Conservation (phyloP, 208 protist genomes). For the Plasmodiophora brassicae region DNA sequence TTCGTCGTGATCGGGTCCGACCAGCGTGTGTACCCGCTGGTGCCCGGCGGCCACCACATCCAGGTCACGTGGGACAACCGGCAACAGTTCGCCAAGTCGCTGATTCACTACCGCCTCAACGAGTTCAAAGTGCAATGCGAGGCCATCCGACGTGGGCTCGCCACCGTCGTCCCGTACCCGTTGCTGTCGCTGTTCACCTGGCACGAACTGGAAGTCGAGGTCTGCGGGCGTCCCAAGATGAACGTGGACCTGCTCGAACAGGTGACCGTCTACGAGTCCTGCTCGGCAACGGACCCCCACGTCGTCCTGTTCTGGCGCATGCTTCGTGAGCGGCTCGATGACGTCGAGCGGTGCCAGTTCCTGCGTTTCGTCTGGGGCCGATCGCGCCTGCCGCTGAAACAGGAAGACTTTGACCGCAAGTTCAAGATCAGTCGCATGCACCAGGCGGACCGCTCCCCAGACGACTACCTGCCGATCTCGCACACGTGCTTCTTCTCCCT, state of each 20-base stretch:
- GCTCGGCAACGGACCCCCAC: background rate
- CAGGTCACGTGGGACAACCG: slow-evolving; percentile 48
- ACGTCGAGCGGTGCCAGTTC: slow-evolving; percentile 42
- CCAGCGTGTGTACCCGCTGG: slow-evolving; percentile 19
- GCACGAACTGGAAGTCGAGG: slow-evolving; percentile 51
- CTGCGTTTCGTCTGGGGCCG: slow-evolving; percentile 55
- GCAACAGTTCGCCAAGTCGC: slow-evolving; percentile 23
- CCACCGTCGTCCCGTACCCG: slow-evolving; percentile 40
- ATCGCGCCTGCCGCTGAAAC: slow-evolving; percentile 35
- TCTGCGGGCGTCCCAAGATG: slow-evolving; percentile 47
- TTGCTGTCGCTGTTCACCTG: slow-evolving; percentile 47
- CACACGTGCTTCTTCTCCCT: slow-evolving; percentile 91
- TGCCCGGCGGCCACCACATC: background rate
- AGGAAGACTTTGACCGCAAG: slow-evolving; percentile 46
- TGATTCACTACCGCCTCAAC: slow-evolving; percentile 35
- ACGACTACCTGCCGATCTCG: slow-evolving; percentile 75
- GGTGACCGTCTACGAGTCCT: slow-evolving; percentile 42
- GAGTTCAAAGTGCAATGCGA: slow-evolving; percentile 46
- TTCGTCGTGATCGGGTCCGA: slow-evolving; percentile 37
- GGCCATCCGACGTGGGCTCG: slow-evolving; percentile 47
- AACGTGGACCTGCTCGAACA: slow-evolving; percentile 49
- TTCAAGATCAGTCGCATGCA: slow-evolving; percentile 46
- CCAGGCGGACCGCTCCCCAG: slow-evolving; percentile 57
- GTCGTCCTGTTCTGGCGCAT: slow-evolving; percentile 48
- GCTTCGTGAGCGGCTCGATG: slow-evolving; percentile 23